Base-by-base conservation (phyloP, 1,284 basidiomycete genomes). In the Irpex sp. region DNA sequence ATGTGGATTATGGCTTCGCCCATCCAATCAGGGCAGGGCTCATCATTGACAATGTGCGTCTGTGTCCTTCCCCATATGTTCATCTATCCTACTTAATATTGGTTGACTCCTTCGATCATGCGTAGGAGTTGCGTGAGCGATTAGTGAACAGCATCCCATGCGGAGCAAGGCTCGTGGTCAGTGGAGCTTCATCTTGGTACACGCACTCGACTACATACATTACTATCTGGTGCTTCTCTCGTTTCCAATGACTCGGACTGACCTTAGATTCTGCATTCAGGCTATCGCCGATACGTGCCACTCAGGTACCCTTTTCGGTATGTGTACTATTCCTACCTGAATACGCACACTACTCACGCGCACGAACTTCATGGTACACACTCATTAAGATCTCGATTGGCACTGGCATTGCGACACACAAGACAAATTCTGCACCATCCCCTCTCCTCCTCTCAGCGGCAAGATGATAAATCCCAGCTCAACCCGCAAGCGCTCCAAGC, bases 31-130 rank as follows among this genome's bases (percentile, higher is more conserved):
- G 49, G 11, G 13, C 47, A 26, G 61, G 63, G 13, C 37, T 66
- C 46, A 64, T 66, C 58, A 62, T 59, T 11, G 65, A 66, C 57
- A 66, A 66, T 47, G 65, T 66, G 21, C 17, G 63, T 47, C 8
- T 13, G 0, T 49, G 35, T 50, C 15, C n/a, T 17, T 3, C 9
- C 5, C 5, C 17, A 46, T 13, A 46, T n/a, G 1, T 46, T 46
- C 43, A 35, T 19, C 26, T 17, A 8, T 15, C 11, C n/a, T 46
- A 46, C 43, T 46, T n/a, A n/a, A 1, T 46, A 3, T 43, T 31
- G 17, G 26, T 4, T 58, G 33, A 47, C 15, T 1, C 26, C 13
- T 53, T 11, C 3, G 19, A 15, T 11, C 19, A 21, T 53, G 3
- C 13, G 15, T 51, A 64, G 63, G 50, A 58, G 3, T 19, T 64